These are phyloP conservation scores for Grosmannia huntii DNA, from an alignment of 2,329 filamentous ascomycete genomes.

Conservation along the genomic window DNA sequence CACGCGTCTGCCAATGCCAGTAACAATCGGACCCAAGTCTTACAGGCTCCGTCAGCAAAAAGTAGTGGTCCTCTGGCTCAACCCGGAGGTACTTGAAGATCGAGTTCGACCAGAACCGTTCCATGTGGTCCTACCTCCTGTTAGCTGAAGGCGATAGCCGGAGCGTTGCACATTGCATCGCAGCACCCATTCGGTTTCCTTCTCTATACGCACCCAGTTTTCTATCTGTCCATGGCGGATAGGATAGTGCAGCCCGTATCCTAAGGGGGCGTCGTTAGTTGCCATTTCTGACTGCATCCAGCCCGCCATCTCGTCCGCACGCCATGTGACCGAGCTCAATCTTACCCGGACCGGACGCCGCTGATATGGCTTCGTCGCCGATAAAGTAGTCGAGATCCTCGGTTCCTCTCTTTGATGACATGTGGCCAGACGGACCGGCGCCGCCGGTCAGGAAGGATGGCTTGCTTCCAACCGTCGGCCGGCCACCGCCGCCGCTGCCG, in stretches of 20 bases:
- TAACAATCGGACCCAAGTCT: background rate
- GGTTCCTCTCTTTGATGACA: slow-evolving; percentile 86
- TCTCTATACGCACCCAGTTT: slow-evolving; percentile 65
- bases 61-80: slow-evolving; percentile 97
- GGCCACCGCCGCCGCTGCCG: slow-evolving; percentile 69
- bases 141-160: slow-evolving; percentile 9
- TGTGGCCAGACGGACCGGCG: slow-evolving; percentile 66
- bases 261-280: slow-evolving; percentile 24
- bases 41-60: slow-evolving; percentile 93
- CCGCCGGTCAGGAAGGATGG: slow-evolving; percentile 90
- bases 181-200: background rate
- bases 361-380: slow-evolving; percentile 84
- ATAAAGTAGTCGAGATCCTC: slow-evolving; percentile 99
- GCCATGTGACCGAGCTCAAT: background rate
- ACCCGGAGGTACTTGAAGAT: slow-evolving; percentile 99
- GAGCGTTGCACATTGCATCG: background rate
- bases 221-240: slow-evolving; percentile 97
- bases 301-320: background rate
- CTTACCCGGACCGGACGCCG: slow-evolving; percentile 66
- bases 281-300: background rate
- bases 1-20: background rate
- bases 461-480: slow-evolving; percentile 85
- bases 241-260: slow-evolving; percentile 93
- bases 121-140: slow-evolving; percentile 76
- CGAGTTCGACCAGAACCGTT: slow-evolving; percentile 99